These are phyloP conservation scores for Solanum ossicruentum DNA, from an alignment of 257 asterid species.

Conservation along the genomic window DNA sequence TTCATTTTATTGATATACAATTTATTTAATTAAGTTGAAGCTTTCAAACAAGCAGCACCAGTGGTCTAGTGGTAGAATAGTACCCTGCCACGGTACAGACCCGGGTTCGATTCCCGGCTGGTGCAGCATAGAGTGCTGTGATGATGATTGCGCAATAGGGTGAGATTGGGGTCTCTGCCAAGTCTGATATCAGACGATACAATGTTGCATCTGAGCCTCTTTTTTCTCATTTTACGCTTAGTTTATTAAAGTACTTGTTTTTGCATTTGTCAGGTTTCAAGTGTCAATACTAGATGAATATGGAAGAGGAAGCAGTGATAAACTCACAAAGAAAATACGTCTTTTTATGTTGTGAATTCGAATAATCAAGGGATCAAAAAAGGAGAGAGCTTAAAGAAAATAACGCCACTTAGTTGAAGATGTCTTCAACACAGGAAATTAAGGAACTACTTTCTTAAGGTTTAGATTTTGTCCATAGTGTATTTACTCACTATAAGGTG, in stretches of 20 bases:
- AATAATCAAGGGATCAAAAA: too few species aligned
- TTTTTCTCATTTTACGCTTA: too few species aligned
- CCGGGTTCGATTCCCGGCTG: slow-evolving; percentile 99
- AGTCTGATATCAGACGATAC: not conserved
- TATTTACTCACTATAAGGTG: not conserved
- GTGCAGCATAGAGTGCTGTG: slow-evolving; percentile 25
- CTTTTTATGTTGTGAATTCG: too few species aligned
- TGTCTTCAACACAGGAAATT: not conserved
- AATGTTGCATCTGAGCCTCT: not conserved
- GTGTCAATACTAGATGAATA: too few species aligned
- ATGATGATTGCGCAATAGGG: not conserved
- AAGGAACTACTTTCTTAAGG: not conserved
- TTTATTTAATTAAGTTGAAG: too few species aligned
- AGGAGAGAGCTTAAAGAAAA: too few species aligned
- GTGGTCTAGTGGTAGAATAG: slow-evolving; percentile 94
- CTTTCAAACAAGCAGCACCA: slow-evolving; percentile 22
- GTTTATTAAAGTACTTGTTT: too few species aligned
- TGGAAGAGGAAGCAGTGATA: too few species aligned
- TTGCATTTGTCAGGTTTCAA: too few species aligned
- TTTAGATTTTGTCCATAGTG: not conserved
- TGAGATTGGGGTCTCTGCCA: not conserved
- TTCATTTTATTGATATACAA: too few species aligned
- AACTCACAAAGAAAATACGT: too few species aligned
- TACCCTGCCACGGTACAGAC: slow-evolving; percentile 99
- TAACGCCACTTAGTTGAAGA: not conserved